Evolutionary conservation across 805 yeast species (phyloP), one percentile per base, ranked within the genome.

Genomic region (Starmera amethionina): DNA sequence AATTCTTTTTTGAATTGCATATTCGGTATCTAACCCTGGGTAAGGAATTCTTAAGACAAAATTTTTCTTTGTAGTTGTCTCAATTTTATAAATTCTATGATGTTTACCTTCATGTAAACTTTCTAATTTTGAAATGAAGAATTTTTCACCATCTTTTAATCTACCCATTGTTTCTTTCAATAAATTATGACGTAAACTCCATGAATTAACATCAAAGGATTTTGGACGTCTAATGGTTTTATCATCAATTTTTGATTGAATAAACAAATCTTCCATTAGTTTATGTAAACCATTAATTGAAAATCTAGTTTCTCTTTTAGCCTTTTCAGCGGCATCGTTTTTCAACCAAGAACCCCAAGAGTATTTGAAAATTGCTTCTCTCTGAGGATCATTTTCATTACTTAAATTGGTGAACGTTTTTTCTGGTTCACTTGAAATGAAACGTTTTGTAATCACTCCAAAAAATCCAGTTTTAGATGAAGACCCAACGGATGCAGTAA

Each of bases 291-390:
- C 97, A 54, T 78, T 79, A 39, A 93, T 70, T 3, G 93, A 81
- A 60, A 90, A 90, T 46, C 70, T 72, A 16, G 97, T 90, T 42
- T 73, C 74, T 62, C 98, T 77, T 49, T 76, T 77, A 13, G 70
- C 76, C 54, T 85, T 82, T 58, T 93, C 89, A 29, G 60, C 62
- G 41, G 69, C 72, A 57, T 93, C 96, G 55, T 90, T 76, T 46
- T 71, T 75, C 52, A 89, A 65, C 97, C 97, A 90, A 7, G 95
- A 74, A 37, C 98, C 98, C 95, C 97, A 90, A 3, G 93, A 70
- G 58, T 88, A 90, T 51, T 82, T 77, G 68, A 86, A 90, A 54
- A 93, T 85, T 34, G 76, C 68, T 41, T 72, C 73, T 60, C 89
- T 71, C 38, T 76, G 64, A 10, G 87, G 86, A 54, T 82, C 89